A percentile compares a stretch with the other conserved stretches of the same genome.
Conservation (phyloP, 2,329 filamentous ascomycete genomes). For the Calonectria pseudoreteaudii region DNA sequence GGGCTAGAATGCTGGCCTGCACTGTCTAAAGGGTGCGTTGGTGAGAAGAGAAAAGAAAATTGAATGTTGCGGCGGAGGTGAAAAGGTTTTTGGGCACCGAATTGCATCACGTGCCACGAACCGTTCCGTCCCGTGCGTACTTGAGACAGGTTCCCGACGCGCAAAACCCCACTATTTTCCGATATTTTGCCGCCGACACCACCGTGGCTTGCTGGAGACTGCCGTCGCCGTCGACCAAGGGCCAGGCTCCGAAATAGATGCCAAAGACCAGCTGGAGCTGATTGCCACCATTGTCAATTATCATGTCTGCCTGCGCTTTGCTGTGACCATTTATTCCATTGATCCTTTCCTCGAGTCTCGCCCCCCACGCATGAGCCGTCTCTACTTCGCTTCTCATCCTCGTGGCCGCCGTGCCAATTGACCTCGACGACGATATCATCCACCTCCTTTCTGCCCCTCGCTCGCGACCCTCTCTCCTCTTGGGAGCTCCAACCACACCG, state of each 20-base stretch:
- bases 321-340: constrained; percentile 35
- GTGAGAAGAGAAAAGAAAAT: constrained; percentile 56
- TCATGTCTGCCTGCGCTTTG: constrained; percentile 41
- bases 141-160: neutral
- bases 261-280: constrained; percentile 27
- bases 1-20: constrained; percentile 74
- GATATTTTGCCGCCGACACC: constrained; percentile 39
- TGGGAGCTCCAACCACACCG: constrained; percentile 25
- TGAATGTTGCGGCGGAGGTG: neutral
- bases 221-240: constrained; percentile 19
- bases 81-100: constrained; percentile 9
- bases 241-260: constrained; percentile 43
- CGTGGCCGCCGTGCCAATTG: constrained; percentile 45
- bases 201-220: neutral
- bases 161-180: constrained; percentile 38
- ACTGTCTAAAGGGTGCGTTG: constrained; percentile 90
- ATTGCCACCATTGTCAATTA: constrained; percentile 20
- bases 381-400: constrained; percentile 22
- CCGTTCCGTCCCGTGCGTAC: constrained; percentile 20
- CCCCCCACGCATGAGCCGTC: constrained; percentile 19
- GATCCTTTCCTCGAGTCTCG: neutral
- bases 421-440: constrained; percentile 32
- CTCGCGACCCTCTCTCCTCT: constrained; percentile 18
- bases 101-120: constrained; percentile 26
- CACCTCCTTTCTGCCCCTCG: constrained; percentile 43